Conservation (phyloP, 352 stramenopile genomes). For the Plasmopara muralis region DNA sequence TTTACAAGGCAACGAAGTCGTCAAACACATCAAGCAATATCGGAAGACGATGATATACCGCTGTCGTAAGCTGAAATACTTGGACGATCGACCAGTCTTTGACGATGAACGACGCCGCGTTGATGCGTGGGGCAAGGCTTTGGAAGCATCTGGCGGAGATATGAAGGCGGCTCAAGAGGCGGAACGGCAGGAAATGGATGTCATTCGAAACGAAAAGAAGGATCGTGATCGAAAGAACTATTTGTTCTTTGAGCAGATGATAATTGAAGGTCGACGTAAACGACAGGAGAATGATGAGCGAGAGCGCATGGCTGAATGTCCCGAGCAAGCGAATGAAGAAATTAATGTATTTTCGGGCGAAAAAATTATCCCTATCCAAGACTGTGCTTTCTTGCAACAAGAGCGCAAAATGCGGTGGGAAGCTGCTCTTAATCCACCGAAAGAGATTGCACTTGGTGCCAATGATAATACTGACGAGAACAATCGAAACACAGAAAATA, state of each 20-base stretch:
- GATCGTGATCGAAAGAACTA: conserved; percentile 84
- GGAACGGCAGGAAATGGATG: conserved; percentile 80
- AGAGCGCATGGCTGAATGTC: conserved; percentile 13
- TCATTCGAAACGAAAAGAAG: conserved; percentile 82
- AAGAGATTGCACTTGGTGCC: conserved; percentile 5
- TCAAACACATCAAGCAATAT: conserved; percentile 86
- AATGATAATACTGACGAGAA: conserved; percentile 4
- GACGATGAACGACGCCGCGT: conserved; percentile 81
- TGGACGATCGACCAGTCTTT: conserved; percentile 82
- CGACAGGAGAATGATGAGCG: conserved; percentile 41
- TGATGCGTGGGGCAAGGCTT: conserved; percentile 60
- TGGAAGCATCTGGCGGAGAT: conserved; percentile 59
- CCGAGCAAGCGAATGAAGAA: conserved; percentile 21
- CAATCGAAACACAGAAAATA: conserved; percentile 23
- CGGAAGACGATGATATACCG: conserved; percentile 74
- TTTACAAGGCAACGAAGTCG: conserved; percentile 76
- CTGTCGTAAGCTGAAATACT: conserved; percentile 72
- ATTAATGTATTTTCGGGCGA: conserved; percentile 68
- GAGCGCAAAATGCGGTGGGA: conserved; percentile 65
- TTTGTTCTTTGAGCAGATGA: conserved; percentile 83
- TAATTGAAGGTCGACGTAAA: conserved; percentile 62
- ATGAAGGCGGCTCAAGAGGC: conserved; percentile 76
- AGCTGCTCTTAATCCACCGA: conserved; percentile 41
- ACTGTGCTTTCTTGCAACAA: conserved; percentile 52
- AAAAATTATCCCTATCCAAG: conserved; percentile 52